A percentile compares a stretch with the other conserved stretches of the same genome.
Evolutionary conservation across 805 yeast genomes (phyloP).

Genomic region (Metschnikowia continentalis): DNA sequence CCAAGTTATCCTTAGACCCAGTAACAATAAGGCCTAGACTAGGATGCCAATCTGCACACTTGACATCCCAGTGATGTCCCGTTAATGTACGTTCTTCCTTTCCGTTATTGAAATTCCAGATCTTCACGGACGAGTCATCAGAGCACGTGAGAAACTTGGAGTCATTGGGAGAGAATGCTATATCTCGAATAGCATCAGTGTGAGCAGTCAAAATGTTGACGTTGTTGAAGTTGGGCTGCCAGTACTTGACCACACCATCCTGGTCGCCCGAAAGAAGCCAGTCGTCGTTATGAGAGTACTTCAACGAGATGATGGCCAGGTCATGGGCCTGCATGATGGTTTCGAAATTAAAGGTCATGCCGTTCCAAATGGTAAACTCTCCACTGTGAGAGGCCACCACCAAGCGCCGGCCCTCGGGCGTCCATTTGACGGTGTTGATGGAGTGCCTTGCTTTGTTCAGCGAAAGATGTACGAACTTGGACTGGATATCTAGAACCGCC

Average conservation of each 20-base stretch:
- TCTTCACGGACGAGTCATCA: conserved; percentile 85
- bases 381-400: conserved; percentile 90
- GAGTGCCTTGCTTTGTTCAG: conserved; percentile 91
- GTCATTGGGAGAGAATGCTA: conserved; percentile 87
- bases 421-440: conserved; percentile 87
- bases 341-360: conserved; percentile 90
- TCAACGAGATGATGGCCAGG: conserved; percentile 71
- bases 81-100: conserved; percentile 71
- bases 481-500: conserved; percentile 59
- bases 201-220: conserved; percentile 77
- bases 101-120: conserved; percentile 93
- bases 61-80: conserved; percentile 99
- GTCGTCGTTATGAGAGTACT: conserved; percentile 85
- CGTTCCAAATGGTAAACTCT: conserved; percentile 96
- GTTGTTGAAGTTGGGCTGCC: conserved; percentile 98
- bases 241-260: conserved; percentile 84
- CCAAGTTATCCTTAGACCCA: conserved; percentile 92
- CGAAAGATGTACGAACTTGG: conserved; percentile 85
- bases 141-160: conserved; percentile 89
- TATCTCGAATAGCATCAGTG: conserved; percentile 77
- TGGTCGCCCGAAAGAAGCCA: conserved; percentile 95
- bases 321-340: conserved; percentile 99
- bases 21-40: conserved; percentile 78
- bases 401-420: conserved; percentile 91
- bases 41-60: conserved; percentile 96